Evolutionary conservation across 495 filamentous ascomycete genomes (phyloP), one percentile per base, ranked within the genome.

Genomic region (Parathielavia appendiculata): DNA sequence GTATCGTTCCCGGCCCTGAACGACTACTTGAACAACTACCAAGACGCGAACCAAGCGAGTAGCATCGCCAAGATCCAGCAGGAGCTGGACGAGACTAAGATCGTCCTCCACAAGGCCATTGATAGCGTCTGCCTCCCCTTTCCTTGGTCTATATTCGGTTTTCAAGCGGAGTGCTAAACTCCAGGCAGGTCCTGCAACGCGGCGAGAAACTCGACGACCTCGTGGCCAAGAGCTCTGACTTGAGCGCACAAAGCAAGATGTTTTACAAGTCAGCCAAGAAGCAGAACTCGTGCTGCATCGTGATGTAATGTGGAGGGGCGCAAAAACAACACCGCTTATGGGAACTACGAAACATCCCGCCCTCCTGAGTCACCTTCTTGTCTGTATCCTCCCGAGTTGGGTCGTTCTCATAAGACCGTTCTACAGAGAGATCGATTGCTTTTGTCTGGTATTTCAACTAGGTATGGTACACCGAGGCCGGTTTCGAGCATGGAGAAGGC

Each of bases 51-150:
- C 70, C 82, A 95, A 72, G 92, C 91, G 52, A 91, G 91, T 74
- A 90, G 83, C 74, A 93, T 96, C 66, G 83, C 90, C 80, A 92
- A 88, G 80, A 96, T 97, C 64, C 95, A 97, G 76, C 87, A 89
- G 75, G 92, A 98, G 75, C 79, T 98, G 60, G 91, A 97, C 63
- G 91, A 97, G 81, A 98, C 95, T 56, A 98, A 97, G 84, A 93
- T 96, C 68, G 86, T 95, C 45, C 81, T 98, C 57, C 91, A 96
- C 75, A 95, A 96, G 83, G 93, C 90, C n/a, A 92, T 95, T 64
- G 88, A 93, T 74, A 85, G 82, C 66, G 89, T 71, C 58, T 39
- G 66, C 62, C 5, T 30, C 4, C 13, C 22, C 17, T 5, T 2
- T 2, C n/a, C 4, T 10, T n/a, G 11, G 9, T 10, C 19, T 1